A percentile compares a stretch with the other conserved stretches of the same genome.
These are phyloP conservation scores for Rhizomucor miehei DNA, from an alignment of 371 early-diverging fungal genomes.

Conservation along the genomic window DNA sequence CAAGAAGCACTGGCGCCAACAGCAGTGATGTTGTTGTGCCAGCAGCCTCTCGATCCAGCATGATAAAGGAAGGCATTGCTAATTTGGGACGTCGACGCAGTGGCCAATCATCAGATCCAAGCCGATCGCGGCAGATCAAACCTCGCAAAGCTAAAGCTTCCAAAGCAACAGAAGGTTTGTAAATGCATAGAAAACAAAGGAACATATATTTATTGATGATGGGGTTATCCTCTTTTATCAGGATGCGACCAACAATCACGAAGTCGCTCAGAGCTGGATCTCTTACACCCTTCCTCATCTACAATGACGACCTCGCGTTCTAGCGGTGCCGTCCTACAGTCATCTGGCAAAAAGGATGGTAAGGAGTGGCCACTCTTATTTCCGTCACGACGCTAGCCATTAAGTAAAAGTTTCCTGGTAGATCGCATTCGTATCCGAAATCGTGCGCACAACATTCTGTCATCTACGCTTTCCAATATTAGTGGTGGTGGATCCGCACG, in stretches of 20 bases:
- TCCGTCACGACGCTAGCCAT: too few relatives aligned
- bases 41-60: constrained; percentile 29
- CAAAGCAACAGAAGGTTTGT: background rate
- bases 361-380: background rate
- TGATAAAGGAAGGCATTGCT: constrained; percentile 29
- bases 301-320: constrained; percentile 4
- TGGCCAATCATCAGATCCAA: constrained; percentile 7
- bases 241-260: constrained; percentile 11
- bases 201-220: too few relatives aligned
- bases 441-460: constrained; percentile 25
- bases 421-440: constrained; percentile 14
- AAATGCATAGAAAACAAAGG: constrained; percentile 5
- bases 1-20: constrained; percentile 8
- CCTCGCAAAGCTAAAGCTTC: background rate
- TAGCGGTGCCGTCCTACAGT: constrained; percentile 3
- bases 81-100: constrained; percentile 26
- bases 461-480: constrained; percentile 7
- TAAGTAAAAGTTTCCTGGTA: constrained; percentile 3
- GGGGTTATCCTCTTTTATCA: constrained; percentile 6
- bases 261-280: constrained; percentile 40
- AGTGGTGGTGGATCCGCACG: background rate
- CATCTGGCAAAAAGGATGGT: constrained; percentile 8
- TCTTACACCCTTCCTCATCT: constrained; percentile 16
- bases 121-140: constrained; percentile 1
- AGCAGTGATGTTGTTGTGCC: constrained; percentile 13